Base-by-base conservation (phyloP, 2,329 filamentous ascomycete species). In the Clathrospora elynae region DNA sequence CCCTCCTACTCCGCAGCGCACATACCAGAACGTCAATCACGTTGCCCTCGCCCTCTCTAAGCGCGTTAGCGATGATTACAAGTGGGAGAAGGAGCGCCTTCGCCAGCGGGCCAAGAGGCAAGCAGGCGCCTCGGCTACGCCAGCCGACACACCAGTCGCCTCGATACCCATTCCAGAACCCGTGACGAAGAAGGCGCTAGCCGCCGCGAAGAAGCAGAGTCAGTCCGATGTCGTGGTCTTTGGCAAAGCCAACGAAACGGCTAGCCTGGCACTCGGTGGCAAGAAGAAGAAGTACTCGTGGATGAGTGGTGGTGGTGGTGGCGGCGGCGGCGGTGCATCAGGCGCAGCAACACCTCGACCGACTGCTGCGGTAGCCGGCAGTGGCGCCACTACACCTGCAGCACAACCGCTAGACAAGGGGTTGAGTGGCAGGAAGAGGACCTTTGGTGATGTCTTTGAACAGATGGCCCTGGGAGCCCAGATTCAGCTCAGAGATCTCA, bases 101-200 rank as follows among this genome's bases (percentile, higher is more conserved):
- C 67, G 61, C 30, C 72, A 71, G 43, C 73, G 75, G n/a, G 64
- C 71, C 44, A 73, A 75, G 44, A 73, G 75, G 12, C 51, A 51
- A 36, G 53, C 59, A 44, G 54, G 61, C 24, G 54, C 51, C 31
- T 49, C 61, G 2, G 53, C 59, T n/a, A 59, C 61, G 3, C 53
- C 65, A 8, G 53, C 51, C 8, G 64, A 68, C 13, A 46, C 58
- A 3, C 55, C 66, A 2, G 38, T 44, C 11, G 37, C 55, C 1
- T 56, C 62, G n/a, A 46, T 66, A 6, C 53, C 62, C 23, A 37
- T 61, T 11, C 64, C 64, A 3, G 62, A 64, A 35, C 78, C 83
- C 3, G 78, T 88, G 36, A 87, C 86, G 4, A 96, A 96, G 77
- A 96, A 96, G 73, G 90, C 96, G 67, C 78, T 86, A 64, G 89